phyloP scores from a whole-genome alignment of 371 early-diverging fungal species.

The Mucor circinelloides region DNA sequence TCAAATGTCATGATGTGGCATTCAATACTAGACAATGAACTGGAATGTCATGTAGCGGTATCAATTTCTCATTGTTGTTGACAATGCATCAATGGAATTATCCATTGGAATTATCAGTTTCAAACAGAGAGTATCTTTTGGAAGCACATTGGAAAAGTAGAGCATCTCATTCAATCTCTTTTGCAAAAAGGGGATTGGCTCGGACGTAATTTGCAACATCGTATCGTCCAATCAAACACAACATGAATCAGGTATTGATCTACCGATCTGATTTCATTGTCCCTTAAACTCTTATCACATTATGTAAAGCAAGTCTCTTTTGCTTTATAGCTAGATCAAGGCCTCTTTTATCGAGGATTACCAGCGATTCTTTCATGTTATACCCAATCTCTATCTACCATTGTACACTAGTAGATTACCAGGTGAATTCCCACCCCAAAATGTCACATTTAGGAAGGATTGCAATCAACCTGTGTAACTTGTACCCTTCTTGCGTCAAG shows the following conservation, averaged over 20 bases:
- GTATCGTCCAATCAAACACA: constrained; percentile 2
- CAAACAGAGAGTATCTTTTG: background rate
- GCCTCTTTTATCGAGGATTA: background rate
- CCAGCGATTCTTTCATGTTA: no score
- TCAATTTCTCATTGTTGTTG: no score
- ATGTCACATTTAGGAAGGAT: background rate
- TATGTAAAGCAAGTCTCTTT: background rate
- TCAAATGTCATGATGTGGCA: no score
- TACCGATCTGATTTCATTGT: constrained; percentile 3
- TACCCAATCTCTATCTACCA: no score
- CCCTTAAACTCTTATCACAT: background rate
- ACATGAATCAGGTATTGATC: background rate
- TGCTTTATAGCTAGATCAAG: background rate
- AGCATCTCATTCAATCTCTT: background rate
- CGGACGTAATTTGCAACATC: constrained; percentile 5
- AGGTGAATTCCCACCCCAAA: background rate
- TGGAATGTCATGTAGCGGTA: no score
- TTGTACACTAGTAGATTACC: no score
- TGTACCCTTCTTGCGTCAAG: background rate
- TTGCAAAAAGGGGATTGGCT: constrained; percentile 4
- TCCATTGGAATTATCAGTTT: background rate
- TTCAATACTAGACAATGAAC: no score
- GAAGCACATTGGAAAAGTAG: background rate
- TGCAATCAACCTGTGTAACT: constrained; percentile 1
- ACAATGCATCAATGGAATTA: no score